Evolutionary conservation across 305 asterid species (phyloP).

Genomic region (Solanum hybrid): DNA sequence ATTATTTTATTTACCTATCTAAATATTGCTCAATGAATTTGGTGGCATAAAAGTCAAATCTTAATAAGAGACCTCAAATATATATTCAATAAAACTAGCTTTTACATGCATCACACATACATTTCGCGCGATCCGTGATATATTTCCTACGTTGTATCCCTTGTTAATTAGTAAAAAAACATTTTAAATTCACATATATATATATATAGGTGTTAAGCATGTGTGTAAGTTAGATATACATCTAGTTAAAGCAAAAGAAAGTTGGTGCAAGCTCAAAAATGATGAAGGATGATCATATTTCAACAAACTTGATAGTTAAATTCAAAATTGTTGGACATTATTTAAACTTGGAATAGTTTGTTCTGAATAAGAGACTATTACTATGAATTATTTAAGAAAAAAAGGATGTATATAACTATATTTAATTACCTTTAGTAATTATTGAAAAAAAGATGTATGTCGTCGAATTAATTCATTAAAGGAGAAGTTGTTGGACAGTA

Average conservation of each 20-base stretch:
- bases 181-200: no score
- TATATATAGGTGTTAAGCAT: neutral
- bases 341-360: neutral
- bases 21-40: accelerated
- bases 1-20: no score
- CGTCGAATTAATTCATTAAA: neutral
- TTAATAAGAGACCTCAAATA: no score
- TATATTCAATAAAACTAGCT: no score
- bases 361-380: neutral
- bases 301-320: no score
- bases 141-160: neutral
- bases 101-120: neutral
- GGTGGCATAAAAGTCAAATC: no score
- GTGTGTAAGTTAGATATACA: neutral
- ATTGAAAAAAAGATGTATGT: neutral
- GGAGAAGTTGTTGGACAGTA: neutral
- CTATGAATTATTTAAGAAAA: neutral
- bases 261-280: neutral
- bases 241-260: no score
- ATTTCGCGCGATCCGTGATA: no score
- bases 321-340: neutral
- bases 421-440: neutral
- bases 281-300: neutral
- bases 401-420: neutral
- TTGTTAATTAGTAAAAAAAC: neutral